phyloP scores from a whole-genome alignment of 371 early-diverging fungal genomes.

The Rhizopus arrhizus region DNA sequence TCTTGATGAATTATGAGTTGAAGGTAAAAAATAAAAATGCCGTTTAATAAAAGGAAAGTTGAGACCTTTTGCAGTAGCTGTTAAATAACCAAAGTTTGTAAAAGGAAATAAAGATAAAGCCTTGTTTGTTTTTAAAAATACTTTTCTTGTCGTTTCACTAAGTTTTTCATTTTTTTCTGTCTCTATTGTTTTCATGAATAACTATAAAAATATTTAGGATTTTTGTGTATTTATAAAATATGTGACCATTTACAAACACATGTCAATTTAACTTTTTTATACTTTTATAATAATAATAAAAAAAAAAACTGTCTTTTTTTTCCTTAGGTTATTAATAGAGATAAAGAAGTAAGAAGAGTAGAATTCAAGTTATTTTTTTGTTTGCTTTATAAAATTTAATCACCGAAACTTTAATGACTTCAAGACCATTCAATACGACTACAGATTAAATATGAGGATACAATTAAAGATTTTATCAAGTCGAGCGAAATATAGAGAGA shows the following conservation, averaged over 20 bases:
- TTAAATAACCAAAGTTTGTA: slow-evolving; percentile 9
- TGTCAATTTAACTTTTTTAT: slow-evolving; percentile 2
- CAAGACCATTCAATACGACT: too few relatives aligned
- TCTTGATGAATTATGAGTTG: not conserved
- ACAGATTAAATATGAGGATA: too few relatives aligned
- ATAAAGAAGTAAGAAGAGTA: too few relatives aligned
- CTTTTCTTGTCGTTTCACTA: slow-evolving; percentile 24
- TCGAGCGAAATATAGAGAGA: too few relatives aligned
- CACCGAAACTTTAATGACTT: too few relatives aligned
- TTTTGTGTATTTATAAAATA: too few relatives aligned
- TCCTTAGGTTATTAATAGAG: too few relatives aligned
- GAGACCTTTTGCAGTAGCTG: slow-evolving; percentile 16
- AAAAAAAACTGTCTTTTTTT: not conserved
- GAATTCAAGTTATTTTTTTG: too few relatives aligned
- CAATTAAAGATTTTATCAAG: too few relatives aligned
- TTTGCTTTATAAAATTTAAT: too few relatives aligned
- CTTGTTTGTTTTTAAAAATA: slow-evolving; percentile 8
- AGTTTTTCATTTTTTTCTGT: not conserved
- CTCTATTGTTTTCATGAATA: slow-evolving; percentile 5
- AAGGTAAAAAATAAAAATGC: slow-evolving; percentile 11
- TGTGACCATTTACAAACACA: slow-evolving; percentile 1
- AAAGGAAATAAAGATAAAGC: not conserved
- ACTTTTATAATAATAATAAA: not conserved
- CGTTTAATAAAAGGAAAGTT: slow-evolving; percentile 7
- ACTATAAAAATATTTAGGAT: too few relatives aligned